Evolutionary conservation across 768 basidiomycete genomes (phyloP).

Genomic region (Gloeopeniophorella convolvens): DNA sequence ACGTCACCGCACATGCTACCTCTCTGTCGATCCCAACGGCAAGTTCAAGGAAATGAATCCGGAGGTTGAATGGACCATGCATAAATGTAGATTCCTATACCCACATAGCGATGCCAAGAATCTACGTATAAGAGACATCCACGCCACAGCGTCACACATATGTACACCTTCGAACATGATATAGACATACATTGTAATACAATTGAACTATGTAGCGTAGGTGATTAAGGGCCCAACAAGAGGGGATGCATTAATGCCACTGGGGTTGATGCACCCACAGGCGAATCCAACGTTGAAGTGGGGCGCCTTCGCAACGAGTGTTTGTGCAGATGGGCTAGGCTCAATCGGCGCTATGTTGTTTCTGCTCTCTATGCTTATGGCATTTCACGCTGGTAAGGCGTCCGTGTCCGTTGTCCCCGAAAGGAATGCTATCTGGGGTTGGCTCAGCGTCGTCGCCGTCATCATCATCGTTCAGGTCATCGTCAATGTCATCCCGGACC

Average conservation of each 20-base stretch:
- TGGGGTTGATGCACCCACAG: background rate
- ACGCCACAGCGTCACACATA: no score
- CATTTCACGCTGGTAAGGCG: conserved; percentile 50
- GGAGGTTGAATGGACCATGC: no score
- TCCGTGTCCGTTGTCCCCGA: conserved; percentile 49
- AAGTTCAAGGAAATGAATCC: no score
- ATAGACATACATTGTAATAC: background rate
- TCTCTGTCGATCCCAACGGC: no score
- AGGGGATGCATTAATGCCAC: no score
- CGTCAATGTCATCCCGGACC: conserved; percentile 20
- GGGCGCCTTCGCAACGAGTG: background rate
- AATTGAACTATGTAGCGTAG: background rate
- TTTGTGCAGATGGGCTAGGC: background rate
- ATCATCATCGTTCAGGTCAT: conserved; percentile 24
- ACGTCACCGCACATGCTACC: no score
- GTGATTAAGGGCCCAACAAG: no score
- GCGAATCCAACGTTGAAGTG: no score
- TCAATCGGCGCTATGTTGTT: background rate
- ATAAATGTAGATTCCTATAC: no score
- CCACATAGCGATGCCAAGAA: no score
- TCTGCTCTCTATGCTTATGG: background rate
- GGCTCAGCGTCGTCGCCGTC: conserved; percentile 21
- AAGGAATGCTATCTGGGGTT: conserved; percentile 33
- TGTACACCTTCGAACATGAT: background rate
- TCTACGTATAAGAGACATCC: no score